Evolutionary conservation across 176 grass and related monocot genomes (phyloP), one percentile per base, ranked within the genome.

Genomic region (Pharus latifolius): DNA sequence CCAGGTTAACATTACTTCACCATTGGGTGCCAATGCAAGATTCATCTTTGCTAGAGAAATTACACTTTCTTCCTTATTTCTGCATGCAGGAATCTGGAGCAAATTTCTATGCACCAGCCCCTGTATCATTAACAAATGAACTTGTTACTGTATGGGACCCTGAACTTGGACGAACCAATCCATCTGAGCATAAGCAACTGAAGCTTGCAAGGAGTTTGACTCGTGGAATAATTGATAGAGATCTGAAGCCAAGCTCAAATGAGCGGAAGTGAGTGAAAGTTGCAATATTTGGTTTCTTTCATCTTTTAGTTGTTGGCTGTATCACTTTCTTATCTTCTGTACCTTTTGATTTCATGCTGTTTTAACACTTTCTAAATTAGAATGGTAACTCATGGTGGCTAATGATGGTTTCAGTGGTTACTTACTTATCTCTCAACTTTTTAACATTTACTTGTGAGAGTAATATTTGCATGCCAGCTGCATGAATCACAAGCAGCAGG

Each of bases 141-240:
- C 84, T 98, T 84, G 94, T 98, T 72, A 88, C 71, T 17, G 83
- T 92, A 60, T 92, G 86, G 84, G 94, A 92, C 72, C 86, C 94
- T 58, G 86, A 92, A 79, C 81, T 92, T 45, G 89, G 89, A 81
- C 72, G 83, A 66, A 98, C 83, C 58, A 98, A 98, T 80, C 86
- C 89, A 67, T 98, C 94, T 64, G 89, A 92, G 71, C 94, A 92
- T 66, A 92, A 98, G 50, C 94, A 98, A 62, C 71, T 92, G 64
- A 97, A 92, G 63, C 89, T 97, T 72, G 89, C 86, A 23, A 85
- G 94, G 75, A 92, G 94, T 70, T 80, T 97, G 81, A 92, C 83
- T 82, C 94, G 83, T 88, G 94, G 89, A 46, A 89, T 99, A 50
- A 89, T 99, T 49, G 95, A 99, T 81, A 90, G 72, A 78, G 95